These are phyloP conservation scores for Pezicula rhizophila DNA, from an alignment of 2,329 filamentous ascomycete species.

Conservation along the genomic window DNA sequence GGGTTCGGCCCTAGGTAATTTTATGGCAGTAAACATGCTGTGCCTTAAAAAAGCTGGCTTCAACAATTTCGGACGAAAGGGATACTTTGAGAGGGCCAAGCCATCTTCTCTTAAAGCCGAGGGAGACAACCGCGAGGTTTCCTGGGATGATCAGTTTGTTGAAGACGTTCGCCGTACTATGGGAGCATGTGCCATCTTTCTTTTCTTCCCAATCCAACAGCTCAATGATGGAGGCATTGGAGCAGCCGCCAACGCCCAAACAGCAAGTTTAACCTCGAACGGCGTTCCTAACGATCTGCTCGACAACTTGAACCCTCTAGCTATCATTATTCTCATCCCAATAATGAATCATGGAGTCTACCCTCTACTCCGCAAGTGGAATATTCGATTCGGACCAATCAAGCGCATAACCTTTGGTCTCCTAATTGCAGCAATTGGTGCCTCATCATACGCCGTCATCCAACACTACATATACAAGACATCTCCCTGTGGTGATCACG, in stretches of 20 bases:
- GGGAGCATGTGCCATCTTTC: conserved; percentile 61
- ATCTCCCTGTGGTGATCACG: conserved; percentile 49
- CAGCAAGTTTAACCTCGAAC: conserved; percentile 61
- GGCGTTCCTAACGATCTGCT: conserved; percentile 73
- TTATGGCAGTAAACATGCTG: conserved; percentile 51
- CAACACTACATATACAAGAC: conserved; percentile 56
- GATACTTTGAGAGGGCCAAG: conserved; percentile 60
- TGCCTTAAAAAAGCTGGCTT: conserved; percentile 58
- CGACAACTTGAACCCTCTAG: conserved; percentile 70
- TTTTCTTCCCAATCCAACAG: conserved; percentile 39
- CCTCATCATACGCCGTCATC: conserved; percentile 54
- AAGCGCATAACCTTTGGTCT: conserved; percentile 69
- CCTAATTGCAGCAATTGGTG: conserved; percentile 51
- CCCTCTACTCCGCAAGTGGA: conserved; percentile 54
- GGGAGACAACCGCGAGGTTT: conserved; percentile 41
- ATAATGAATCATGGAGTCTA: conserved; percentile 62
- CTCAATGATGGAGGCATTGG: conserved; percentile 51
- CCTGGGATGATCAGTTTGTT: conserved; percentile 74
- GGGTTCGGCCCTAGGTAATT: conserved; percentile 64
- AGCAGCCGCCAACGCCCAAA: conserved; percentile 76
- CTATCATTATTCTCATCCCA: conserved; percentile 68
- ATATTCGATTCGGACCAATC: conserved; percentile 64
- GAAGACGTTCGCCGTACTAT: conserved; percentile 67
- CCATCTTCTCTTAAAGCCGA: conserved; percentile 52
- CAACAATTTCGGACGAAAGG: conserved; percentile 42